phyloP scores from a whole-genome alignment of 345 rosid genomes.

The Abelmoschus esculentus region DNA sequence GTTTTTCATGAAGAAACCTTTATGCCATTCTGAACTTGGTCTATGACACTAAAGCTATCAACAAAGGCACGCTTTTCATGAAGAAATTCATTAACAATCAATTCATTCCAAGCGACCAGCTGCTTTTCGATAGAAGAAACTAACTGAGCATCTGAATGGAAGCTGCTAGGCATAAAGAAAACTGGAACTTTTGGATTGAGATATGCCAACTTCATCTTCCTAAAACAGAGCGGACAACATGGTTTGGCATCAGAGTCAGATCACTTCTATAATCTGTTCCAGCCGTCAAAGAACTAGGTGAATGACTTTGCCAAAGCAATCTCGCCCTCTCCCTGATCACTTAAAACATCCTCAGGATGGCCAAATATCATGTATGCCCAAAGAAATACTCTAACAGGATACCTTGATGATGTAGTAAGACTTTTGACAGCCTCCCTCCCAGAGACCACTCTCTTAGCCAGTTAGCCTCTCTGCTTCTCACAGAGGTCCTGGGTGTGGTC shows the following conservation, averaged over 20 bases:
- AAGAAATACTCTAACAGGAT: constrained; percentile 79
- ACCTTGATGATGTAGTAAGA: constrained; percentile 48
- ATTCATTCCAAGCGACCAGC: neutral
- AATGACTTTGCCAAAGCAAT: constrained; percentile 50
- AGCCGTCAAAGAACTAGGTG: neutral
- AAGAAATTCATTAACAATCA: neutral
- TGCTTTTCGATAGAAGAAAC: neutral
- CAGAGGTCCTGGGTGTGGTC: constrained; percentile 28
- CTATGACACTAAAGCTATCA: neutral
- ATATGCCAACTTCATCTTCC: neutral
- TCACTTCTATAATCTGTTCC: neutral
- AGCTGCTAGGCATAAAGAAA: neutral
- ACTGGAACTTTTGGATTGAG: neutral
- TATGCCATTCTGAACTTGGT: neutral
- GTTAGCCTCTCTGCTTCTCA: constrained; percentile 51
- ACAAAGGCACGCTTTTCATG: neutral
- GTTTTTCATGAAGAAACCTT: constrained; percentile 35
- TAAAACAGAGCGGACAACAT: neutral
- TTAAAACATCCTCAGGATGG: constrained; percentile 92
- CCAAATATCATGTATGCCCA: constrained; percentile 95
- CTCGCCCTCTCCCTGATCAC: constrained; percentile 81
- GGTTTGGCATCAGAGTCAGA: neutral
- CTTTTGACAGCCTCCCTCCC: constrained; percentile 19
- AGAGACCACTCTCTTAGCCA: constrained; percentile 29
- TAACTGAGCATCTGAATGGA: neutral